phyloP scores from a whole-genome alignment of 352 stramenopile genomes.

The Phytopythium cucurbitacearum region DNA sequence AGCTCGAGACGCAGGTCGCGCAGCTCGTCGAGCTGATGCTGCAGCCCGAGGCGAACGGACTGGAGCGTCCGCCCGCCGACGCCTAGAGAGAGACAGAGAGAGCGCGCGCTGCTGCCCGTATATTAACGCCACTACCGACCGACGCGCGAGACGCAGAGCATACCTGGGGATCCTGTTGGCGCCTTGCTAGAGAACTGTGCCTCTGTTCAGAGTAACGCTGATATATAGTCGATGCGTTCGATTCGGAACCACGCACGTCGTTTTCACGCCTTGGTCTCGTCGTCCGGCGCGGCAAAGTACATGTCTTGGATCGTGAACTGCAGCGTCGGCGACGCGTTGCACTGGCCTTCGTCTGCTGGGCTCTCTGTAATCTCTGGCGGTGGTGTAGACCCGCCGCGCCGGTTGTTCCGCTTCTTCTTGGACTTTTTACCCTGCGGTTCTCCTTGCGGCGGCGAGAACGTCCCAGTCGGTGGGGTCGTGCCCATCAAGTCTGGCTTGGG shows the following conservation, averaged over 20 bases:
- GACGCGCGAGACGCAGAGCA: no score
- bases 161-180: no score
- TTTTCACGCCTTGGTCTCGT: conserved; percentile 22
- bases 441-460: conserved; percentile 22
- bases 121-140: no score
- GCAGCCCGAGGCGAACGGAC: conserved; percentile 71
- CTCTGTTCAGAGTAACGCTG: no score
- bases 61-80: conserved; percentile 8
- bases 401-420: conserved; percentile 31
- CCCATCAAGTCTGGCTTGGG: conserved; percentile 6
- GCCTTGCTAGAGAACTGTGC: no score
- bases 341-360: conserved; percentile 1
- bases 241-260: not conserved
- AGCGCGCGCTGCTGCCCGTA: no score
- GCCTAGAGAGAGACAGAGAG: no score
- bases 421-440: conserved; percentile 3
- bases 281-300: conserved; percentile 62
- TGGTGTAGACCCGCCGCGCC: conserved; percentile 10
- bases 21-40: conserved; percentile 82
- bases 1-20: conserved; percentile 60
- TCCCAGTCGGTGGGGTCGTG: conserved; percentile 6
- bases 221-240: no score
- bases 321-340: conserved; percentile 22
- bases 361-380: conserved; percentile 9
- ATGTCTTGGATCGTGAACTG: conserved; percentile 82